A percentile compares a stretch with the other conserved stretches of the same genome.
These are phyloP conservation scores for Inonotus hispidus DNA, from an alignment of 1,284 basidiomycete genomes.

Conservation along the genomic window DNA sequence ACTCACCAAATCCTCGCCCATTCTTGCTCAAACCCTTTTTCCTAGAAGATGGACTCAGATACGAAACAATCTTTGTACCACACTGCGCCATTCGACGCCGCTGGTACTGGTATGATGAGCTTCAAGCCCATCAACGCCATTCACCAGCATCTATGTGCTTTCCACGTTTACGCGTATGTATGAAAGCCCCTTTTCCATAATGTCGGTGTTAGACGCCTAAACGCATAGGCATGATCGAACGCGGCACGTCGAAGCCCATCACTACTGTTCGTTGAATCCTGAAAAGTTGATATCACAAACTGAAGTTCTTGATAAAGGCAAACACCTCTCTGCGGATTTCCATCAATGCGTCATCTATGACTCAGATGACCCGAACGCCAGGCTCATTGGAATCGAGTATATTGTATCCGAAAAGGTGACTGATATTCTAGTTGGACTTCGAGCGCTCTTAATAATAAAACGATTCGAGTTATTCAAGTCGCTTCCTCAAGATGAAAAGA, in stretches of 20 bases:
- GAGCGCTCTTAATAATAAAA: too few relatives aligned
- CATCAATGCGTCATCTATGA: conserved; percentile 41
- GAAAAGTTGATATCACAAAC: not conserved
- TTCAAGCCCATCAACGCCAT: conserved; percentile 41
- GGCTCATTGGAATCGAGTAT: conserved; percentile 49
- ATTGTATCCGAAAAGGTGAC: conserved; percentile 38
- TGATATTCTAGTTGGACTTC: not conserved
- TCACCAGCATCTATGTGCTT: conserved; percentile 45
- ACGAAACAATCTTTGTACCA: not conserved
- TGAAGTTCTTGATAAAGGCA: not conserved
- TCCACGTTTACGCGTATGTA: conserved; percentile 35
- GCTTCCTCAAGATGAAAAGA: conserved; percentile 41
- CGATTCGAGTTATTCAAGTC: conserved; percentile 37
- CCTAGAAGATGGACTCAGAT: not conserved
- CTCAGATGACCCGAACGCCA: conserved; percentile 37
- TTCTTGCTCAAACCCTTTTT: not conserved
- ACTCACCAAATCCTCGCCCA: not conserved
- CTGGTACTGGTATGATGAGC: conserved; percentile 38
- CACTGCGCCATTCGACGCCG: conserved; percentile 25
- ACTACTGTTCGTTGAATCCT: conserved; percentile 29
- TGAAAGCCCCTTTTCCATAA: not conserved
- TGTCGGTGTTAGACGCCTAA: not conserved
- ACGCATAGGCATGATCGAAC: conserved; percentile 16
- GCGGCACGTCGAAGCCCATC: conserved; percentile 27
- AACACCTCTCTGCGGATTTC: conserved; percentile 11